These are phyloP conservation scores for Dacryopinax spathularia DNA, from an alignment of 768 basidiomycete genomes.

Conservation along the genomic window DNA sequence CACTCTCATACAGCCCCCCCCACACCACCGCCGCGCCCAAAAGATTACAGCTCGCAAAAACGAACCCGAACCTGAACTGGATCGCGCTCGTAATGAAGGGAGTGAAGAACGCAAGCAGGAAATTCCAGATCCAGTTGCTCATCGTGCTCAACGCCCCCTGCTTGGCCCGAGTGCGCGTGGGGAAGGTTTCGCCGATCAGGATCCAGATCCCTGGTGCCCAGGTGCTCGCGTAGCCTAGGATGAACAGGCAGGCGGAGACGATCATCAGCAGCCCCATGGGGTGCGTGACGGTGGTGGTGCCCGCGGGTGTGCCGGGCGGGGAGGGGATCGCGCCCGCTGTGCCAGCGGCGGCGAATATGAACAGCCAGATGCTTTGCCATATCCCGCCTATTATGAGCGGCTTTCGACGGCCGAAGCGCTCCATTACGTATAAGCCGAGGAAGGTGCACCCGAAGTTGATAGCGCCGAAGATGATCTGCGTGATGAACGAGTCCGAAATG, in stretches of 20 bases:
- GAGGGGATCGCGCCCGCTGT: slow-evolving; percentile 56
- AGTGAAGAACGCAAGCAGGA: slow-evolving; percentile 65
- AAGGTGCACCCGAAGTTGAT: slow-evolving; percentile 63
- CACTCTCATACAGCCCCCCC: slow-evolving; percentile 64
- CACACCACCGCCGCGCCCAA: slow-evolving; percentile 43
- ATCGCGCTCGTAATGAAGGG: slow-evolving; percentile 51
- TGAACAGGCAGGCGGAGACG: slow-evolving; percentile 55
- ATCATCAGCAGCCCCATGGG: slow-evolving; percentile 34
- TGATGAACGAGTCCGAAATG: slow-evolving; percentile 48
- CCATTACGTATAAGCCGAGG: slow-evolving; percentile 59
- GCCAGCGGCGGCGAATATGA: slow-evolving; percentile 59
- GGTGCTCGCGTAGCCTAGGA: slow-evolving; percentile 54
- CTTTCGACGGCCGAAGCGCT: slow-evolving; percentile 49
- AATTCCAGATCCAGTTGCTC: slow-evolving; percentile 52
- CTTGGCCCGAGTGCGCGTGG: slow-evolving; percentile 54
- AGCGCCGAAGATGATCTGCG: slow-evolving; percentile 60
- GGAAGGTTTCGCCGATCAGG: slow-evolving; percentile 63
- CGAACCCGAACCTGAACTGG: slow-evolving; percentile 48
- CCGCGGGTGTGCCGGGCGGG: slow-evolving; percentile 44
- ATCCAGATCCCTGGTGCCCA: slow-evolving; percentile 69
- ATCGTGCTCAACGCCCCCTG: slow-evolving; percentile 55
- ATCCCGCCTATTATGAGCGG: slow-evolving; percentile 55
- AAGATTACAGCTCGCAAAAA: slow-evolving; percentile 45
- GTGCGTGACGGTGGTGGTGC: background rate
- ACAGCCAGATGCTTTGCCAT: slow-evolving; percentile 58